A percentile compares a stretch with the other conserved stretches of the same genome.
These are phyloP conservation scores for Claviceps pazoutovae DNA, from an alignment of 2,329 filamentous ascomycete genomes.

Conservation along the genomic window DNA sequence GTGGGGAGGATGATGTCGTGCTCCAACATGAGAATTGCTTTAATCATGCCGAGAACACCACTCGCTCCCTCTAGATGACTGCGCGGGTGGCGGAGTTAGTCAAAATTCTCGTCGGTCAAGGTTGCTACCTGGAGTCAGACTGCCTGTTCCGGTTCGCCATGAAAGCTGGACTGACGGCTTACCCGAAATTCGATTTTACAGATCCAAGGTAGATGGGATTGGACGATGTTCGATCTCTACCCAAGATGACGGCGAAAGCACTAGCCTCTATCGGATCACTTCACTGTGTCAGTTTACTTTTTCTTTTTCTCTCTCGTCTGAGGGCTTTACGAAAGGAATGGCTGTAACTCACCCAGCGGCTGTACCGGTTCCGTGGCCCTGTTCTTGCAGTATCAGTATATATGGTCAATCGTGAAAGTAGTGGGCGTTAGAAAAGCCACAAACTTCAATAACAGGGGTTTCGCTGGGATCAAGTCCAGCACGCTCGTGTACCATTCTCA, in stretches of 20 bases:
- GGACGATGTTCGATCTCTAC: slow-evolving; percentile 9
- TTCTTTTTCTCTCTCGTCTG: background rate
- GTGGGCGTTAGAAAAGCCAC: background rate
- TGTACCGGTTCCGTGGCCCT: slow-evolving; percentile 12
- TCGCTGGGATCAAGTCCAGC: slow-evolving; percentile 15
- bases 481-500: slow-evolving; percentile 18
- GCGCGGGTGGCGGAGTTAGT: background rate
- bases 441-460: slow-evolving; percentile 7
- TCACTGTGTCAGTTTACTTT: background rate
- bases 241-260: slow-evolving; percentile 12
- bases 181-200: slow-evolving; percentile 10
- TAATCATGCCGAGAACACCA: slow-evolving; percentile 14
- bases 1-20: slow-evolving; percentile 13
- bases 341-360: slow-evolving; percentile 16
- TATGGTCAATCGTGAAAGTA: background rate
- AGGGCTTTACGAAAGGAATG: background rate
- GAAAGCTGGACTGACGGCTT: background rate
- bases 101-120: no score
- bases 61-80: slow-evolving; percentile 13
- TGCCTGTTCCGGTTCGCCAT: background rate
- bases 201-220: slow-evolving; percentile 15
- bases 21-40: slow-evolving; percentile 15
- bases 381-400: background rate
- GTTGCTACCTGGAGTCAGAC: background rate
- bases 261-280: slow-evolving; percentile 24